Conservation (phyloP, 2,329 filamentous ascomycete genomes). For the Myriosclerotinia scirpicola region DNA sequence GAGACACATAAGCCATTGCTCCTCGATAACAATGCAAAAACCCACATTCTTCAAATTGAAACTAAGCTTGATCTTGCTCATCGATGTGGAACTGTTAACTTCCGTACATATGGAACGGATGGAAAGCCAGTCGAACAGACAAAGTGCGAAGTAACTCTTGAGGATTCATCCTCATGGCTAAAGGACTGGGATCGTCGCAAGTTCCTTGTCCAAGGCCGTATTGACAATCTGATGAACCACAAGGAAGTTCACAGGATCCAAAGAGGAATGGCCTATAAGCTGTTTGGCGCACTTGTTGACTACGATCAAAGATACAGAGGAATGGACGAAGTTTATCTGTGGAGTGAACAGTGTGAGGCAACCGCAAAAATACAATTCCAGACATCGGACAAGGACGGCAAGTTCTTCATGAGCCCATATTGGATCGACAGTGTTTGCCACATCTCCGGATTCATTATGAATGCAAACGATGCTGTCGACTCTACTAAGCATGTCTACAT, state of each 20-base stretch:
- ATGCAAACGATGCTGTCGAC: conserved; percentile 47
- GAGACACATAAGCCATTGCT: conserved; percentile 71
- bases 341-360: conserved; percentile 49
- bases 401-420: conserved; percentile 56
- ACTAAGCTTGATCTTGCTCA: conserved; percentile 28
- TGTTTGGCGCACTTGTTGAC: conserved; percentile 56
- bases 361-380: conserved; percentile 49
- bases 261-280: conserved; percentile 72
- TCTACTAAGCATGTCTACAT: conserved; percentile 35
- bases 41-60: conserved; percentile 28
- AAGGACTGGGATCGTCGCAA: conserved; percentile 24
- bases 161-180: conserved; percentile 21
- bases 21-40: conserved; percentile 37
- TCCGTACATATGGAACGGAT: conserved; percentile 25
- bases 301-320: conserved; percentile 54
- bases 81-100: conserved; percentile 25
- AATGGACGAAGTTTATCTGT: conserved; percentile 56
- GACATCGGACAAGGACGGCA: conserved; percentile 50
- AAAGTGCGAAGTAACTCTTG: conserved; percentile 23
- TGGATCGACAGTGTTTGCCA: conserved; percentile 61
- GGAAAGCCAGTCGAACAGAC: conserved; percentile 26
- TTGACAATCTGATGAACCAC: conserved; percentile 43
- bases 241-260: conserved; percentile 64
- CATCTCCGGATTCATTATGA: conserved; percentile 61
- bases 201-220: conserved; percentile 40